These are phyloP conservation scores for Scleroderma citrinum DNA, from an alignment of 768 basidiomycete species.

Conservation along the genomic window DNA sequence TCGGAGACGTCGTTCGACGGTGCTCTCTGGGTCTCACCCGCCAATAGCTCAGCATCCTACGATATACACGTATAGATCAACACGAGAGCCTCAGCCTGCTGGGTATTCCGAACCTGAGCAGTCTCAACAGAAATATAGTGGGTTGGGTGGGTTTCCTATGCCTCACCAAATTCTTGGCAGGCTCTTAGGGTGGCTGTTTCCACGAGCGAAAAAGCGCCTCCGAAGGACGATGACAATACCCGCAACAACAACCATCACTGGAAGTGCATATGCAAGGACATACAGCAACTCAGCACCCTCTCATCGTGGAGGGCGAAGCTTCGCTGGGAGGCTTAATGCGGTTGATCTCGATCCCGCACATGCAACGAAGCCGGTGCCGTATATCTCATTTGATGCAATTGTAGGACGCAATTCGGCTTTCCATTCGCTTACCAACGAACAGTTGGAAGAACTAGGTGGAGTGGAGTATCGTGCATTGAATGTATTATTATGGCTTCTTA, in stretches of 20 bases:
- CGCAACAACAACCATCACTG: constrained; percentile 50
- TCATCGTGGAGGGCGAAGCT: constrained; percentile 16
- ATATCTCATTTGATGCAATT: constrained; percentile 79
- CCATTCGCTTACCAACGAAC: constrained; percentile 63
- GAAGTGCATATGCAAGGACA: constrained; percentile 24
- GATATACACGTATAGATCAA: constrained; percentile 5
- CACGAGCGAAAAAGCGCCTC: constrained; percentile 50
- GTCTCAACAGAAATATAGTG: constrained; percentile 33
- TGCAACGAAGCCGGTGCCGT: constrained; percentile 57
- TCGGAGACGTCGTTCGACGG: constrained; percentile 10
- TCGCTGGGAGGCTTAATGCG: too few relatives aligned
- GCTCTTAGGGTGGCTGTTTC: constrained; percentile 55
- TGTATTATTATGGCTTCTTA: constrained; percentile 76
- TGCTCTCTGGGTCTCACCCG: constrained; percentile 2
- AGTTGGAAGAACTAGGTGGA: constrained; percentile 88
- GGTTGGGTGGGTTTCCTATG: constrained; percentile 73
- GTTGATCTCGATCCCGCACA: constrained; percentile 20
- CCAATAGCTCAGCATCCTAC: constrained; percentile 16
- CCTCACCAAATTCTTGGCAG: constrained; percentile 48
- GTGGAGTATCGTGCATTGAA: constrained; percentile 87
- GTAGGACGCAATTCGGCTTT: constrained; percentile 83
- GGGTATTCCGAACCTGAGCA: constrained; percentile 11
- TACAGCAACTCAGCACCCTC: constrained; percentile 29
- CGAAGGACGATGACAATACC: constrained; percentile 74
- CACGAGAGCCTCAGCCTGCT: constrained; percentile 11